These are phyloP conservation scores for Talaromyces wortmannii DNA, from an alignment of 495 filamentous ascomycete genomes.

Conservation along the genomic window DNA sequence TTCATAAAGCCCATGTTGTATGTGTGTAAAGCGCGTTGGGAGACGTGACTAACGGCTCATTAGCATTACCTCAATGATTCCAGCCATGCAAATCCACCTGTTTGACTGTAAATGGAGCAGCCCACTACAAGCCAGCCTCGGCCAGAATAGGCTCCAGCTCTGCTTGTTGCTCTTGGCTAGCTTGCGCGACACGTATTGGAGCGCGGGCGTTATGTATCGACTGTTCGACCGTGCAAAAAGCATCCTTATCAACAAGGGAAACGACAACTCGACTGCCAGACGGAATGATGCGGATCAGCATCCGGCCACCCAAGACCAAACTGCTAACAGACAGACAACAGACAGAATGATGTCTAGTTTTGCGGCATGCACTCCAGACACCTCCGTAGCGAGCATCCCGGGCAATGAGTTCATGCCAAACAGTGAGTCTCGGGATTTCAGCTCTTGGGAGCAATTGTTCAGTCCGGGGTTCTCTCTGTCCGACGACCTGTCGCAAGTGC, in stretches of 20 bases:
- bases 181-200: neutral
- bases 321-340: neutral
- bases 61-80: conserved; percentile 1
- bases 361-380: neutral
- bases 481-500: neutral
- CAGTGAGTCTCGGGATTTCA: neutral
- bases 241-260: neutral
- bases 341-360: neutral
- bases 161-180: neutral
- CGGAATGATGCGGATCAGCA: neutral
- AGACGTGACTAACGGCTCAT: neutral
- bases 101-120: neutral
- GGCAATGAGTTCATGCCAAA: neutral
- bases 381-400: neutral
- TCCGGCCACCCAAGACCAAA: neutral
- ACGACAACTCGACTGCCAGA: neutral
- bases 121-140: neutral
- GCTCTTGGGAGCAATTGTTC: neutral
- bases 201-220: neutral
- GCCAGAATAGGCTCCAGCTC: neutral
- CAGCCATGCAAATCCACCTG: conserved; percentile 1
- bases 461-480: neutral
- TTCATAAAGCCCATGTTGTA: conserved; percentile 1
- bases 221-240: neutral
- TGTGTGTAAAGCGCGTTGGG: neutral